Evolutionary conservation across 2,329 filamentous ascomycete genomes (phyloP), one percentile per base, ranked within the genome.

Genomic region (Apiospora rasikravindrae): DNA sequence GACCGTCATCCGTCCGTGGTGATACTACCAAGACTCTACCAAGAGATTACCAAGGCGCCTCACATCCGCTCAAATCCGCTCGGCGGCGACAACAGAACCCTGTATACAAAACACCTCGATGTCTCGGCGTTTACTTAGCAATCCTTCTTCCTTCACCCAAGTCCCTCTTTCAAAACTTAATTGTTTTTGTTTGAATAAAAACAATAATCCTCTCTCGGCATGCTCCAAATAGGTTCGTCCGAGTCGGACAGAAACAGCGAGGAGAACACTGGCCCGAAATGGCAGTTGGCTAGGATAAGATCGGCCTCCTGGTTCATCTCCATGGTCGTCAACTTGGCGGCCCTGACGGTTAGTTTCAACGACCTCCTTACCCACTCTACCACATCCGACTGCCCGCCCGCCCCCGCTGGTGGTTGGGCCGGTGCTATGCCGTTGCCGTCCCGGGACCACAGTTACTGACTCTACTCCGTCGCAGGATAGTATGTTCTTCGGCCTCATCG

Each of bases 401-500:
- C 22, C 22, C 19, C 22, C 19, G 19, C 45, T n/a, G 16, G 7
- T 11, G 33, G 19, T 11, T 13, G 10, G 33, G 33, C 33, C 33
- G 19, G 13, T 22, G 22, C 19, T n/a, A 19, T n/a, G 29, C 29
- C 29, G 57, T 6, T 7, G 33, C 33, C 33, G 33, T 40, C 22
- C 29, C 53, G 16, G 19, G 3, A 40, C 22, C n/a, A 24, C 2
- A 16, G 19, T 19, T 33, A 40, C 57, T 37, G 26, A 29, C 24
- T 37, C 33, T 37, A 37, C 67, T 11, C 37, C 16, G 19, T 13
- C 8, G 44, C 19, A 69, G 67, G 67, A 69, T 69, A 69, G 67
- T 16, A 69, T 69, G 67, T 69, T 69, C 67, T 69, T 69, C 24
- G 67, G 67, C 29, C 67, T 69, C 8, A 69, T 69, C 24, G 67